A percentile compares a stretch with the other conserved stretches of the same genome.
phyloP scores from a whole-genome alignment of 1,284 basidiomycete genomes.

The Cutaneotrichosporon mucoides region DNA sequence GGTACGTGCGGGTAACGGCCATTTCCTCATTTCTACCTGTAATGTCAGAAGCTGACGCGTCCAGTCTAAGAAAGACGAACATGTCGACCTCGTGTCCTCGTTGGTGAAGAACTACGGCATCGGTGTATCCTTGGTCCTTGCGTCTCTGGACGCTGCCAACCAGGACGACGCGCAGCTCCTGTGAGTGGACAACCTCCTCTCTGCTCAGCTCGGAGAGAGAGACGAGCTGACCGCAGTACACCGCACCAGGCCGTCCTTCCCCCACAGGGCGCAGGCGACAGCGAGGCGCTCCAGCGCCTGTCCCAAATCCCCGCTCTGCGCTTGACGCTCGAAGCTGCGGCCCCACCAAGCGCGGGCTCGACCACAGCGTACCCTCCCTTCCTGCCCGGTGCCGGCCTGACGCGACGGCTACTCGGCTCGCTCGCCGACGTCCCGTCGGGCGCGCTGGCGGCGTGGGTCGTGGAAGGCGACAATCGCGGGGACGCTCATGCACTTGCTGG shows the following conservation, averaged over 20 bases:
- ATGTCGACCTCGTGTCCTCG: conserved; percentile 56
- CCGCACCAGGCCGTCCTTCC: conserved; percentile 46
- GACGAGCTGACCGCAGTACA: conserved; percentile 16
- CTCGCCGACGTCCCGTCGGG: conserved; percentile 31
- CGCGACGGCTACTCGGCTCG: conserved; percentile 60
- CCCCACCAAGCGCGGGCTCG: conserved; percentile 34
- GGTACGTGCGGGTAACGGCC: conserved; percentile 46
- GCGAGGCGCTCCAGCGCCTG: conserved; percentile 51
- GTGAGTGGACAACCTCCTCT: conserved; percentile 51
- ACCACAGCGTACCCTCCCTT: conserved; percentile 41
- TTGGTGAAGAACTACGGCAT: conserved; percentile 57
- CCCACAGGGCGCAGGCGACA: conserved; percentile 47
- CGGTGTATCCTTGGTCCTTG: conserved; percentile 59
- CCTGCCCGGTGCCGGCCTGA: conserved; percentile 68
- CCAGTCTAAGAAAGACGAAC: conserved; percentile 65
- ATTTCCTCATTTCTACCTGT: background rate
- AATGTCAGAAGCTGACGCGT: conserved; percentile 7
- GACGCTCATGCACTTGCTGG: conserved; percentile 61
- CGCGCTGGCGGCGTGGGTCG: conserved; percentile 55
- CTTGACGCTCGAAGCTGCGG: conserved; percentile 14
- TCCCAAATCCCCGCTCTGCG: conserved; percentile 53
- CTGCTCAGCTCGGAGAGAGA: background rate
- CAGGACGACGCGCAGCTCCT: conserved; percentile 69
- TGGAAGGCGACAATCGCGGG: conserved; percentile 71
- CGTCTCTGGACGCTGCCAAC: conserved; percentile 68